Evolutionary conservation across 1,139 yeast species (phyloP), one percentile per base, ranked within the genome.

Genomic region (Yamadazyma jaroonii): DNA sequence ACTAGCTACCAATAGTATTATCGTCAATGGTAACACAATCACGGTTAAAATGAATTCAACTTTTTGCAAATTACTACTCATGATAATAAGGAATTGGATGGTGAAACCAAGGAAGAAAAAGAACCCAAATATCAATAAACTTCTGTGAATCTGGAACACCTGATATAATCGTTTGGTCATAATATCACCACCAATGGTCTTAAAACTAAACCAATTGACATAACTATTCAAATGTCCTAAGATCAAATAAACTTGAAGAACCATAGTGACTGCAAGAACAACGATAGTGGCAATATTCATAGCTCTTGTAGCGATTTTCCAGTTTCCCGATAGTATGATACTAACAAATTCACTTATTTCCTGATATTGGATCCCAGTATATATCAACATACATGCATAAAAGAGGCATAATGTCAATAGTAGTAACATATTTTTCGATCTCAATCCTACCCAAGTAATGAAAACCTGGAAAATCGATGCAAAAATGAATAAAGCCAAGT

Each of bases 41-140:
- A 74, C 61, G 0, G 81, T 76, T 31, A 76, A 57, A 3, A 65
- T 73, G 48, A 75, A 76, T 48, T 76, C 81, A 10, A 61, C 60
- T 9, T 74, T 74, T 14, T 54, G 50, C 35, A 59, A 61, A 37
- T 70, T 57, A 22, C 50, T 41, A 25, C 73, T 59, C 59, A 75
- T 72, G 38, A 76, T 72, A 28, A 74, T 77, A 24, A 72, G 54
- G 47, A 74, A 76, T 51, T 76, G 81, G 26, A 75, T 64, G 1
- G 80, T 73, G 52, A 75, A 76, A 1, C 79, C 81, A 31, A 74
- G 53, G 44, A 75, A 73, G 57, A 72, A 73, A 61, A 72, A 74
- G 38, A 73, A 67, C 45, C 68, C 75, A 46, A 72, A 70, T 34
- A 72, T 63, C 23, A 74, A 57, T 29, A 73, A 56, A 5, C 72